phyloP scores from a whole-genome alignment of 2,329 filamentous ascomycete genomes.

The Botryotinia narcissicola region DNA sequence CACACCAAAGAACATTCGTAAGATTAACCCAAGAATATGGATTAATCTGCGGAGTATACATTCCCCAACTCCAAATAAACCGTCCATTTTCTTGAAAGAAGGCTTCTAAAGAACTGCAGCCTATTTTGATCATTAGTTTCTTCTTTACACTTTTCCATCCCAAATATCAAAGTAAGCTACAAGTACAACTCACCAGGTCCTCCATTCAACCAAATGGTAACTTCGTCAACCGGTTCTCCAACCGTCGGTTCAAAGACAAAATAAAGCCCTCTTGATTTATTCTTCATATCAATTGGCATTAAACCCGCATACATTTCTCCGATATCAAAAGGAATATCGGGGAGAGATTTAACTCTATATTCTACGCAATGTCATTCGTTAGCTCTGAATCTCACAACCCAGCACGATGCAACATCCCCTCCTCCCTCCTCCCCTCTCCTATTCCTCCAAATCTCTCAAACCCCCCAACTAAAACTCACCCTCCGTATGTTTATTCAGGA shows the following conservation, averaged over 20 bases:
- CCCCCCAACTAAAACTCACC: background rate
- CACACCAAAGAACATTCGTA: conserved; percentile 42
- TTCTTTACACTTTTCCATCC: background rate
- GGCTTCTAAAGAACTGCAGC: conserved; percentile 43
- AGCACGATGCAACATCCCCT: no score
- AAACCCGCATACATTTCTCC: conserved; percentile 38
- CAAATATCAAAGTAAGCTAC: background rate
- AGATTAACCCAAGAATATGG: conserved; percentile 41
- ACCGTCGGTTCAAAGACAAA: conserved; percentile 53
- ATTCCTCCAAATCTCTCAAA: background rate
- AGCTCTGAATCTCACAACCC: background rate
- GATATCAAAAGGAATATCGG: background rate
- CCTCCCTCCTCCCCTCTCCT: background rate
- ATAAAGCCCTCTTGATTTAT: conserved; percentile 44
- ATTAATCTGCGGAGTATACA: conserved; percentile 32
- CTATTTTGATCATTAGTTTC: conserved; percentile 25
- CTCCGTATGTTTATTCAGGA: background rate
- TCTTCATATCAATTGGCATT: conserved; percentile 51
- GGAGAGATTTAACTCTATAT: background rate
- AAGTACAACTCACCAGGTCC: background rate
- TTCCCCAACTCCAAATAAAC: conserved; percentile 37
- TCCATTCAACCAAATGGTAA: conserved; percentile 48
- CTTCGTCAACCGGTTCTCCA: conserved; percentile 46
- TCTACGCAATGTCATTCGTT: background rate
- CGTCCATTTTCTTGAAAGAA: conserved; percentile 41